Evolutionary conservation across 2,329 filamentous ascomycete genomes (phyloP), one percentile per base, ranked within the genome.

Genomic region (Huntiella abstrusa): DNA sequence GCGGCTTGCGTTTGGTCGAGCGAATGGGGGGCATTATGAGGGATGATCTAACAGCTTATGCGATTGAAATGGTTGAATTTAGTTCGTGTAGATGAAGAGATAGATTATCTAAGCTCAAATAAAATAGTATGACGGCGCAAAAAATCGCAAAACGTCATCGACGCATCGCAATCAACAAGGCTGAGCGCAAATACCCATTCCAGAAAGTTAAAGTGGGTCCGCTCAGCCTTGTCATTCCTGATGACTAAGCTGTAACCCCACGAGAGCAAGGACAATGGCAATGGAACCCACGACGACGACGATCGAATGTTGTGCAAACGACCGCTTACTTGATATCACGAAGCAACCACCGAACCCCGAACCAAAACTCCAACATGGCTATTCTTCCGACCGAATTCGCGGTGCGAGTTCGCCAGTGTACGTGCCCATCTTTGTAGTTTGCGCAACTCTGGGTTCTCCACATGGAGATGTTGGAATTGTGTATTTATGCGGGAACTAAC

Each of bases 341-440:
- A 28, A 28, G 22, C 22, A 28, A 10, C 22, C 6, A 28, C 7
- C 22, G 7, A 28, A 28, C 1, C 22, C 22, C 22, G 7, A 28
- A 28, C 22, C 22, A 28, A 28, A 28, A 28, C 8, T 28, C 22
- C 22, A 5, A 45, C 56, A 87, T 87, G 83, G 77, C 85, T 62
- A 86, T 95, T 66, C 83, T 86, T 65, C 85, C 88, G 55, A 95
- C 88, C 52, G 86, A 87, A 66, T 84, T 95, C 60, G 88, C 83
- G 59, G 75, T 81, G 63, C 74, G 73, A 64, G 83, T 82, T 64
- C 75, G 77, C 62, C 75, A 82, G 60, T 87, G 83, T 87, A 63
- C 64, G 80, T 67, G 35, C 15, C 16, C 36, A 16, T 28, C 12
- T 32, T 39, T 7, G 10, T 15, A 39, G 13, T 42, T 22, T 16